Percentiles rank a stretch among this genome's conserved stretches.
Evolutionary conservation across 2,329 filamentous ascomycete genomes (phyloP).

Genomic region (Diaporthe vaccinii): DNA sequence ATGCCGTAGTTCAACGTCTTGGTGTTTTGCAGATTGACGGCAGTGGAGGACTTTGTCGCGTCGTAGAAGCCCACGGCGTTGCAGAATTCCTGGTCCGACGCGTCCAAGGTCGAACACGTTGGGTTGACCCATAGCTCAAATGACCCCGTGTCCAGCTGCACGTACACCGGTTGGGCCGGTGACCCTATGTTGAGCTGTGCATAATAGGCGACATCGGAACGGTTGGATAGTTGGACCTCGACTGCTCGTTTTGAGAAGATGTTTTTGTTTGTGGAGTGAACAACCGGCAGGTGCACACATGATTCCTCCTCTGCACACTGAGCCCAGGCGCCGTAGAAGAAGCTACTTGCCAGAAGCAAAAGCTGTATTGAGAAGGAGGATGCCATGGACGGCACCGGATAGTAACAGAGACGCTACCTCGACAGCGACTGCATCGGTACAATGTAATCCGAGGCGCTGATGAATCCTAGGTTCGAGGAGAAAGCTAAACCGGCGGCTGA

Average conservation of each 20-base stretch:
- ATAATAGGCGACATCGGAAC: slow-evolving; percentile 68
- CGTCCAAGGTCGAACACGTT: slow-evolving; percentile 62
- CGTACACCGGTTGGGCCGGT: slow-evolving; percentile 65
- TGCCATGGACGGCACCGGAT: slow-evolving; percentile 49
- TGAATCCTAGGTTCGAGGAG: neutral
- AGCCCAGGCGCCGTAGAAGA: slow-evolving; percentile 39
- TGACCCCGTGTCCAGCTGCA: slow-evolving; percentile 71
- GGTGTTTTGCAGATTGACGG: slow-evolving; percentile 49
- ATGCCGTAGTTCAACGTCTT: slow-evolving; percentile 65
- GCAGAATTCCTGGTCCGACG: slow-evolving; percentile 60
- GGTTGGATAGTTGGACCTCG: slow-evolving; percentile 61
- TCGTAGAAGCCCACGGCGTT: slow-evolving; percentile 60
- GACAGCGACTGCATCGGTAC: slow-evolving; percentile 41
- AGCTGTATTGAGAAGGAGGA: slow-evolving; percentile 42
- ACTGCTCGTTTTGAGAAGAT: slow-evolving; percentile 59
- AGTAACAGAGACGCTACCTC: slow-evolving; percentile 37
- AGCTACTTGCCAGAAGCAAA: slow-evolving; percentile 44
- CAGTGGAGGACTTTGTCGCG: slow-evolving; percentile 56
- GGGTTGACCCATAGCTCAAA: slow-evolving; percentile 76
- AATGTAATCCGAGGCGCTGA: neutral
- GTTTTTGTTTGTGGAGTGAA: slow-evolving; percentile 58
- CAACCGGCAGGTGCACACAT: slow-evolving; percentile 56
- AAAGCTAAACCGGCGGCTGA: neutral
- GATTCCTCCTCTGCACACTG: slow-evolving; percentile 45
- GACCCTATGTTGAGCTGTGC: slow-evolving; percentile 64